Base-by-base conservation (phyloP, 2,329 filamentous ascomycete genomes). In the Aspergillus japonicus region DNA sequence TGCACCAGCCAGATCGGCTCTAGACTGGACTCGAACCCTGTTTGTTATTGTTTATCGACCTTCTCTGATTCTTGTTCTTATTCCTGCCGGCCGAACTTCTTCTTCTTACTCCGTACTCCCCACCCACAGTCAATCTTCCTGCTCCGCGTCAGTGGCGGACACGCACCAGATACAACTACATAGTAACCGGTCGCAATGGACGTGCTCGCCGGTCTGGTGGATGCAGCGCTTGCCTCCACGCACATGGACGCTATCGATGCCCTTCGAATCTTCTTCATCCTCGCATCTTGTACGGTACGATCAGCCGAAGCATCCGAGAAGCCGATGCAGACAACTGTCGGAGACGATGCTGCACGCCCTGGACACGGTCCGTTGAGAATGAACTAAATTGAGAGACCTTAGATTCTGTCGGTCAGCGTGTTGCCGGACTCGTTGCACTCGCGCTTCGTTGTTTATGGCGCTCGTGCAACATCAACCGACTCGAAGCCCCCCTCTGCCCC, bases 361-460 rank as follows among this genome's bases (percentile, higher is more conserved):
- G 47, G 54, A 29, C 23, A 52, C 57, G n/a, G 35, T 58, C 44
- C 55, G 56, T 58, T 54, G 60, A 59, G 61, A 59, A 65, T 62
- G 55, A 56, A 65, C 63, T 62, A 52, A 57, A 59, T 56, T 57
- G 64, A 64, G 26, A 60, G 54, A 29, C 58, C 54, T 58, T 68
- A 80, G 73, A 77, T 85, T 35, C 69, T 87, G 56, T 70, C 81
- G 52, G 75, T 85, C 61, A 81, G 80, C 70, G 3, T 55, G 42
- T 72, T 78, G 62, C 73, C 83, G 47, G 81, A 83, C 59, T 71
- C 79, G 48, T 74, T 88, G 52, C 79, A 79, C 64, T 66, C 69
- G 59, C 84, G 85, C 55, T 87, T 88, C 71, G 77, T 88, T 54
- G 75, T 80, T 51, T 89, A 89, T 71, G 86, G 86, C 56, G 80